phyloP scores from a whole-genome alignment of 164 flowering plant genomes.

The Vitis labrusca region DNA sequence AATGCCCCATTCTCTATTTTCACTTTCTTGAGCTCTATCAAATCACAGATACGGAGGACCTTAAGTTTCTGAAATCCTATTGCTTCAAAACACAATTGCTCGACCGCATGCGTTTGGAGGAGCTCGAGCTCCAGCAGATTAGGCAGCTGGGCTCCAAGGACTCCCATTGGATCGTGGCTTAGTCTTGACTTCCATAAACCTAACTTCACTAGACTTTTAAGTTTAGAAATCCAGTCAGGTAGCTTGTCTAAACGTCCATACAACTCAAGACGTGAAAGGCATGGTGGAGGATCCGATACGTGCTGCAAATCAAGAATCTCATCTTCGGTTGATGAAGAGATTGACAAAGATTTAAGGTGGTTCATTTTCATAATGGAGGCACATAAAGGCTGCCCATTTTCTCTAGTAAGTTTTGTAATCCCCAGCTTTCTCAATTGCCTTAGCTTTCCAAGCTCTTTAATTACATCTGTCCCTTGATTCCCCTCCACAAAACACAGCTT shows the following conservation, averaged over 20 bases:
- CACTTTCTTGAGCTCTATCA: not conserved
- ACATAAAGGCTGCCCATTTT: slow-evolving; percentile 4
- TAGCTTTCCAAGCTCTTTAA: not conserved
- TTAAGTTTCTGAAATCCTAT: slow-evolving; percentile 15
- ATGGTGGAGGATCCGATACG: not conserved
- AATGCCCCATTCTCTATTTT: slow-evolving; percentile 9
- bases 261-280: slow-evolving; percentile 2
- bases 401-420: not conserved
- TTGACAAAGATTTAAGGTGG: slow-evolving; percentile 3
- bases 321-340: not conserved
- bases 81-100: not conserved
- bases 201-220: not conserved
- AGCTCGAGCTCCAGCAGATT: slow-evolving; percentile 5
- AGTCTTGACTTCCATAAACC: too few species aligned
- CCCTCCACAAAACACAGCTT: slow-evolving; percentile 11
- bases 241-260: slow-evolving; percentile 8
- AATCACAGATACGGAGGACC: not conserved
- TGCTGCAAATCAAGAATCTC: slow-evolving; percentile 6
- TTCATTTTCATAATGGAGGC: slow-evolving; percentile 14
- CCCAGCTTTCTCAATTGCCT: not conserved
- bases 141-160: slow-evolving; percentile 10
- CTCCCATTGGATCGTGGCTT: not conserved
- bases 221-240: slow-evolving; percentile 16
- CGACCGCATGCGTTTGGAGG: not conserved
- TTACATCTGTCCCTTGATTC: not conserved